Percentiles rank a stretch among this genome's conserved stretches.
Conservation (phyloP, 2,329 filamentous ascomycete genomes). For the Alternaria ethzedia region DNA sequence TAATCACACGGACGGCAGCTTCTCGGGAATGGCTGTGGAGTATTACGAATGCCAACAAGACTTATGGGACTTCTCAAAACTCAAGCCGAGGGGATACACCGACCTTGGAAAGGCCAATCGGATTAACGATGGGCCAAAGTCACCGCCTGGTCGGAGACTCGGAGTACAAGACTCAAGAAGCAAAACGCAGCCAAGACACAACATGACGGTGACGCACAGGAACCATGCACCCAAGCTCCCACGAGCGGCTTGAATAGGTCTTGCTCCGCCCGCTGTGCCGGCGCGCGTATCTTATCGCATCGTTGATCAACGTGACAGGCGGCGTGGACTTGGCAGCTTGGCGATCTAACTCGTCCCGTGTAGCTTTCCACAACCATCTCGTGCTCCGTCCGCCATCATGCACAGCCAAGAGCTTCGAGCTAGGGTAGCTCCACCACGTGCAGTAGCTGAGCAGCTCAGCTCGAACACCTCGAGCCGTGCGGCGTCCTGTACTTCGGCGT, state of each 20-base stretch:
- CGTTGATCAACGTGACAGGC: constrained; percentile 24
- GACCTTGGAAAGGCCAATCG: neutral
- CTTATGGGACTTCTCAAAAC: neutral
- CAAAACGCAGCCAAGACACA: constrained; percentile 5
- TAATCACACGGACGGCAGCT: neutral
- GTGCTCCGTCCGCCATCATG: constrained; percentile 11
- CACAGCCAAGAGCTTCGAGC: constrained; percentile 12
- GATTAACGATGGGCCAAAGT: neutral
- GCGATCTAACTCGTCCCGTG: constrained; percentile 21
- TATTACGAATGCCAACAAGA: neutral
- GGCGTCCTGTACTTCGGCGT: constrained; percentile 15
- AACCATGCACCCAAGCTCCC: neutral
- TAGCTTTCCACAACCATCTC: constrained; percentile 12
- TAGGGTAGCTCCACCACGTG: constrained; percentile 35
- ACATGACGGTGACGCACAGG: constrained; percentile 3
- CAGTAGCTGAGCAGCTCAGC: constrained; percentile 23
- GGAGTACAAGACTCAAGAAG: constrained; percentile 7
- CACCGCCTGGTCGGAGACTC: neutral
- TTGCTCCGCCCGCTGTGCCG: constrained; percentile 2
- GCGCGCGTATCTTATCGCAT: constrained; percentile 18
- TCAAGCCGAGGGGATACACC: neutral
- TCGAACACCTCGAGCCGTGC: constrained; percentile 17
- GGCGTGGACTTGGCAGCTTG: constrained; percentile 24
- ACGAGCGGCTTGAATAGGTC: constrained; percentile 2
- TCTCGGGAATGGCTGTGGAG: neutral